Evolutionary conservation across 2,329 filamentous ascomycete genomes (phyloP).

Genomic region (Talaromyces piceae): DNA sequence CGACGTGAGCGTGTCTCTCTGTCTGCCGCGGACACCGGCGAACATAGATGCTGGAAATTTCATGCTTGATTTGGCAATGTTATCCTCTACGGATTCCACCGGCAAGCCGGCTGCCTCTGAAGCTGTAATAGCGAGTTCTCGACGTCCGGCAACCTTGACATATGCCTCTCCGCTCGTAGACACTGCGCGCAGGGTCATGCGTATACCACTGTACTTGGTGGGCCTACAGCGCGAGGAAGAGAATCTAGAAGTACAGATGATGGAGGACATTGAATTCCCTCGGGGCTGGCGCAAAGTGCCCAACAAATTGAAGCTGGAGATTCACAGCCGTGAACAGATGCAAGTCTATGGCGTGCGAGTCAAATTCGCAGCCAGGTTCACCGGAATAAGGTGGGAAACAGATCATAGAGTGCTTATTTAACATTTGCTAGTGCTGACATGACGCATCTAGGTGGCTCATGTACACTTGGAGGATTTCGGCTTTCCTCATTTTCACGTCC

Average conservation of each 20-base stretch:
- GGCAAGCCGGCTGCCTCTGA: slow-evolving; percentile 24
- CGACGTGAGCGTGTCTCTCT: slow-evolving; percentile 69
- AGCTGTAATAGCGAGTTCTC: slow-evolving; percentile 52
- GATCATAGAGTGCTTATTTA: neutral
- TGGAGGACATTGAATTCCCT: slow-evolving; percentile 63
- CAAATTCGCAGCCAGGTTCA: slow-evolving; percentile 65
- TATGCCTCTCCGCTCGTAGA: slow-evolving; percentile 68
- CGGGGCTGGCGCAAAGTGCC: slow-evolving; percentile 49
- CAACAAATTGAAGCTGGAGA: slow-evolving; percentile 51
- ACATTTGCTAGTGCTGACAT: neutral
- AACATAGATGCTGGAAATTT: slow-evolving; percentile 83
- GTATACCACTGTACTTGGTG: slow-evolving; percentile 63
- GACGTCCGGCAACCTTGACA: slow-evolving; percentile 69
- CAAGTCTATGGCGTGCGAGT: slow-evolving; percentile 69
- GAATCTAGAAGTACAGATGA: slow-evolving; percentile 59
- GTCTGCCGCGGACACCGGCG: slow-evolving; percentile 66
- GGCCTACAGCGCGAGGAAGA: slow-evolving; percentile 59
- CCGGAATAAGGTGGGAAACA: slow-evolving; percentile 53
- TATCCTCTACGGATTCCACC: slow-evolving; percentile 40
- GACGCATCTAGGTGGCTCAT: slow-evolving; percentile 59
- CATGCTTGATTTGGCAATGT: slow-evolving; percentile 76
- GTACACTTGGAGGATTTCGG: slow-evolving; percentile 69
- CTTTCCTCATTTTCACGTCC: slow-evolving; percentile 60
- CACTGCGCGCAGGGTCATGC: slow-evolving; percentile 51
- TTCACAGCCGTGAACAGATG: slow-evolving; percentile 61